Evolutionary conservation across 2,329 filamentous ascomycete genomes (phyloP).

Genomic region (Bipolaris bicolor): DNA sequence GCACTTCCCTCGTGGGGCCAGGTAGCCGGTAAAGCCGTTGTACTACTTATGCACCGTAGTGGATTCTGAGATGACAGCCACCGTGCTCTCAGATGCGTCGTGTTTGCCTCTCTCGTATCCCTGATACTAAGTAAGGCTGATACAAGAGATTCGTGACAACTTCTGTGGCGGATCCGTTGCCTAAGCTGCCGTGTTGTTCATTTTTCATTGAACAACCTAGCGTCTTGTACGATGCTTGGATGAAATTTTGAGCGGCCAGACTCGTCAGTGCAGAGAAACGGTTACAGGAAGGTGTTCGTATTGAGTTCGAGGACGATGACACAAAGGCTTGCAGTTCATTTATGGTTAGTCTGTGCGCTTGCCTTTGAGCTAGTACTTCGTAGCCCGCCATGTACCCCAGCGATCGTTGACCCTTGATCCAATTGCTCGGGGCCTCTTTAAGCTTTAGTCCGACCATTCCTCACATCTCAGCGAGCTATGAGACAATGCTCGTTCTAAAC

Average conservation of each 20-base stretch:
- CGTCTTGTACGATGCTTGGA: constrained; percentile 5
- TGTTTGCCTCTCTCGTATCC: not conserved
- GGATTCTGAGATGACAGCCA: constrained; percentile 11
- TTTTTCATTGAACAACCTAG: constrained; percentile 7
- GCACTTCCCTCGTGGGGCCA: constrained; percentile 7
- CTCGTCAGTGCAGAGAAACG: constrained; percentile 2
- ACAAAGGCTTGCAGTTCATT: constrained; percentile 11
- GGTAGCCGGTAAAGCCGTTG: constrained; percentile 9
- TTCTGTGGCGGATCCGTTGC: constrained; percentile 8
- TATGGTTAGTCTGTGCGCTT: constrained; percentile 7
- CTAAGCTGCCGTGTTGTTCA: constrained; percentile 1
- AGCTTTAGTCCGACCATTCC: not conserved
- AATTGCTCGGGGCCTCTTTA: not conserved
- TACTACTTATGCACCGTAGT: constrained; percentile 6
- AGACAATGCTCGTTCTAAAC: constrained; percentile 5
- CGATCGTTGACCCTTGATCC: not conserved
- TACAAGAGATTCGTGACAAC: not conserved
- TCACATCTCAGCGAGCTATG: constrained; percentile 4
- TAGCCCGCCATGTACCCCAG: not conserved
- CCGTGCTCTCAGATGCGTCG: constrained; percentile 1
- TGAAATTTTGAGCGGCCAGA: constrained; percentile 7
- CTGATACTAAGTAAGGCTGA: not conserved
- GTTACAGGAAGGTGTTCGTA: not conserved
- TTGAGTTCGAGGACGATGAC: constrained; percentile 6
- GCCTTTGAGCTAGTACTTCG: constrained; percentile 2